Base-by-base conservation (phyloP, 345 rosid genomes). In the Laguncularia racemosa region DNA sequence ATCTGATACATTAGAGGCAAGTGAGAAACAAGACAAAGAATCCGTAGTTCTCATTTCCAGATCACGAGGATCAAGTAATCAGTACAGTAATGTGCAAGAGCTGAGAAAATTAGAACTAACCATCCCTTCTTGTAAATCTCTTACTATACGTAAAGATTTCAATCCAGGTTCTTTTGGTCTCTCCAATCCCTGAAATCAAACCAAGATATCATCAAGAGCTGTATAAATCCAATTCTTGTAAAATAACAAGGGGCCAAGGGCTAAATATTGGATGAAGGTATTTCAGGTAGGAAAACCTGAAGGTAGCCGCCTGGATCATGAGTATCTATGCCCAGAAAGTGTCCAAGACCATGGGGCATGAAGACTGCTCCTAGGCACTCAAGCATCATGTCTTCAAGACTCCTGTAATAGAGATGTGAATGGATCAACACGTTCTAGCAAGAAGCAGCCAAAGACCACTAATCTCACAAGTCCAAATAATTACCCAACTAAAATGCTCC, bases 301-400 rank as follows among this genome's bases (percentile, higher is more conserved):
- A 76, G 74, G 62, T 81, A 91, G 74, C 96, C 96, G 43, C 98
- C 96, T 6, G 92, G 85, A 72, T 91, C 98, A 63, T 88, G 96
- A 62, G 98, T 88, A 73, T 91, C 98, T 28, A 91, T 80, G 53
- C 98, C 98, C 76, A 91, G 62, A 55, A 91, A 71, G 74, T 91
- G 96, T 60, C 98, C 98, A 64, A 88, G 77, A 61, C 96, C 98
- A 77, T 88, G 96, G 64, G 98, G 92, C 98, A 91, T 88, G 81
- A 88, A 91, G 20, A 78, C 81, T 64, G 98, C 95, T 47, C 95
- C 98, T 50, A 88, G 48, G 33, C 83, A 79, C 57, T 78, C 88
- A 60, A 61, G 56, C 95, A 91, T 81, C 98, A 91, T 91, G 60
- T 86, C 87, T 14, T 77, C 83, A 19, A 86, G 77, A 71, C 84